Base-by-base conservation (phyloP, 2,329 filamentous ascomycete genomes). In the Fusarium graminum region DNA sequence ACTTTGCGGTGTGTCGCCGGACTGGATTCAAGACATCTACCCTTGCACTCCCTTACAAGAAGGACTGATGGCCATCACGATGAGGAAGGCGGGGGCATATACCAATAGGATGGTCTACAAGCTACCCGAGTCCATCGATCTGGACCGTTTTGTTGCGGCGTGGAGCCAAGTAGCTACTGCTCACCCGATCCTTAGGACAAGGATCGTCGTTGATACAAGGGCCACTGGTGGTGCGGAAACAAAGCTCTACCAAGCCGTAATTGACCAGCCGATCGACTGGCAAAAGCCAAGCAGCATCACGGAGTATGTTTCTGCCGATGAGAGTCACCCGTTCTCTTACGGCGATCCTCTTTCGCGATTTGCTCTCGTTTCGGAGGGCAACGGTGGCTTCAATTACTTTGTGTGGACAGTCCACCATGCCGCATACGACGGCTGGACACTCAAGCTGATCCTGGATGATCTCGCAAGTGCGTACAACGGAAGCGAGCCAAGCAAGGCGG, bases 341-440 rank as follows among this genome's bases (percentile, higher is more conserved):
- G 47, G 47, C 28, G 47, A 42, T 14, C 38, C 38, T 14, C 47
- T 51, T 42, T 38, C 41, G 17, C 47, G 47, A 6, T 51, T 41
- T 42, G 47, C 38, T 19, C 47, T 51, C 41, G 47, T 51, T 28
- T 38, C 47, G 28, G 41, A 51, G 28, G 13, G 38, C 38, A 51
- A 19, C 47, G 38, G 47, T 36, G 47, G 41, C 41, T 41, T 36
- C 41, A 28, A 28, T 32, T 51, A 36, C 17, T 51, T 51, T 26
- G 47, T 51, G 41, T 51, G 47, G 47, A 51, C 47, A 26, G 38
- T 51, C 17, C 47, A 51, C 47, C 47, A 51, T 51, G 41, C 47
- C 38, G 26, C 41, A 32, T 51, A 51, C 38, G 47, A 51, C 17
- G 47, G 47, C 10, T 51, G 47, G 47, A 51, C 47, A 14, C 38